phyloP scores from a whole-genome alignment of 2,329 filamentous ascomycete species.

The Metarhizium album region DNA sequence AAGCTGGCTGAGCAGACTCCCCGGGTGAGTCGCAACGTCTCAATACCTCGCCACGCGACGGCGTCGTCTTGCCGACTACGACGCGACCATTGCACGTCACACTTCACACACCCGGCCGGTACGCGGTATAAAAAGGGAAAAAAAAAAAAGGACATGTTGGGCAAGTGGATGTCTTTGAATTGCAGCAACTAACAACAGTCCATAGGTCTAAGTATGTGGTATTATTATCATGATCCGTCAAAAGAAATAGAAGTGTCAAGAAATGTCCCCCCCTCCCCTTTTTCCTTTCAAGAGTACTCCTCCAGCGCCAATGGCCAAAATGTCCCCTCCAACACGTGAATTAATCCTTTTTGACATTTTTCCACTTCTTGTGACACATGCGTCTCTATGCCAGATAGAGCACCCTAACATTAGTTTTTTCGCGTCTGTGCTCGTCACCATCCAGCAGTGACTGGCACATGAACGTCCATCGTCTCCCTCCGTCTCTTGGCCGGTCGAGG shows the following conservation, averaged over 20 bases:
- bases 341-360: background rate
- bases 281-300: background rate
- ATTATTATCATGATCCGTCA: conserved; percentile 8
- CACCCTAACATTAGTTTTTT: background rate
- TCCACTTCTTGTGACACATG: background rate
- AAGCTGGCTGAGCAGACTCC: background rate
- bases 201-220: conserved; percentile 7
- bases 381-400: conserved; percentile 1
- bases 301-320: background rate
- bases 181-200: background rate
- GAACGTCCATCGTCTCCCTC: conserved; percentile 21
- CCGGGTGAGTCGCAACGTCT: too few relatives aligned
- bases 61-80: too few relatives aligned
- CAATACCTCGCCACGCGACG: too few relatives aligned
- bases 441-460: conserved; percentile 22
- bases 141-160: background rate
- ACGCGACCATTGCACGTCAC: too few relatives aligned
- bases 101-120: too few relatives aligned
- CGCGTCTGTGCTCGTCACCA: conserved; percentile 14
- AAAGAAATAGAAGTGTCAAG: background rate
- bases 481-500: conserved; percentile 27
- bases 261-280: background rate
- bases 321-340: background rate
- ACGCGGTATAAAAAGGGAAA: background rate
- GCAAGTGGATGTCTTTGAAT: too few relatives aligned